Evolutionary conservation across 169 alveolate genomes (phyloP).

Genomic region (Neospora caninum): DNA sequence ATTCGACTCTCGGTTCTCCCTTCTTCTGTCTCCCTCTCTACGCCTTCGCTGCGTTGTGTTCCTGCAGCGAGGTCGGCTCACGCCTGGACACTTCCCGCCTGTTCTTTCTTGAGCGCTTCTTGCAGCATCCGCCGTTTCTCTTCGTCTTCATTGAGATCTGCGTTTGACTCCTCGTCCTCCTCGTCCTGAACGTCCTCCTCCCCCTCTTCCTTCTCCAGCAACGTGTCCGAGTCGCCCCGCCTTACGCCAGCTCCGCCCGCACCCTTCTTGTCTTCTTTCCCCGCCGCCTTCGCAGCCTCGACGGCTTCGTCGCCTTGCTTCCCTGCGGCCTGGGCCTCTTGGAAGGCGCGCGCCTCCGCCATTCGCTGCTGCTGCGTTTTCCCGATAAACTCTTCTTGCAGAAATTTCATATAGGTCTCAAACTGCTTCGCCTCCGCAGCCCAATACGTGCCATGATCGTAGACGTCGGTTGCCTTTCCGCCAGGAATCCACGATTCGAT

Average conservation of each 20-base stretch:
- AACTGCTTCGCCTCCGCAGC: constrained; percentile 57
- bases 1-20: neutral
- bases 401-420: constrained; percentile 63
- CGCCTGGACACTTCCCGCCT: neutral
- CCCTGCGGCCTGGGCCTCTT: constrained; percentile 37
- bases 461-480: constrained; percentile 39
- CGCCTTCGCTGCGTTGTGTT: neutral
- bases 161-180: constrained; percentile 18
- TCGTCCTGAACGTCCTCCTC: constrained; percentile 46
- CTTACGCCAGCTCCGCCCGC: neutral
- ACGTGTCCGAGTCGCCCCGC: neutral
- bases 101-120: constrained; percentile 23
- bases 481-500: constrained; percentile 61
- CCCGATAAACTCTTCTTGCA: constrained; percentile 51
- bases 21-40: neutral
- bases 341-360: constrained; percentile 27
- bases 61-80: too few relatives aligned
- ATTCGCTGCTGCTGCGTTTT: constrained; percentile 48
- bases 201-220: constrained; percentile 5
- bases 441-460: constrained; percentile 63
- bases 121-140: constrained; percentile 38
- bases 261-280: neutral
- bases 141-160: constrained; percentile 50
- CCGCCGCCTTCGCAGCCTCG: constrained; percentile 2
- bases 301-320: constrained; percentile 10